phyloP scores from a whole-genome alignment of 306 rosid genomes.

The Trifolium repens region DNA sequence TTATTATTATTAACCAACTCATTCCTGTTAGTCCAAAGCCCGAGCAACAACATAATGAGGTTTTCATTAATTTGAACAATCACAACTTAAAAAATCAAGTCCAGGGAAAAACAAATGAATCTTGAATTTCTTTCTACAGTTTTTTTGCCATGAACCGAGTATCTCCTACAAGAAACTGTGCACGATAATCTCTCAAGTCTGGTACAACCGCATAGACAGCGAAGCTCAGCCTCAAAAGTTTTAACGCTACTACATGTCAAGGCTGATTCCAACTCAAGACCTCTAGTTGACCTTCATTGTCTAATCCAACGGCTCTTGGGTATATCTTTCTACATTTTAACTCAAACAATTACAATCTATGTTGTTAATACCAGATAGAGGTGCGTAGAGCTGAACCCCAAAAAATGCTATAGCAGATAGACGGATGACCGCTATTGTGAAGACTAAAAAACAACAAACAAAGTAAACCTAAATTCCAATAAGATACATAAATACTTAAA shows the following conservation, averaged over 20 bases:
- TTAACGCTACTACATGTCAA: background rate
- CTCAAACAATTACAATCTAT: background rate
- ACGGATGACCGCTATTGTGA: no score
- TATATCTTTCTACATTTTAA: background rate
- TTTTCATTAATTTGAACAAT: background rate
- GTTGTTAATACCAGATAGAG: no score
- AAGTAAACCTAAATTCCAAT: no score
- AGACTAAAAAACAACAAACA: no score
- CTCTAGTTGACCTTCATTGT: background rate
- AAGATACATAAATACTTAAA: no score
- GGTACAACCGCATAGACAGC: background rate
- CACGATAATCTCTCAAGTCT: background rate
- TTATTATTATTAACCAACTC: background rate
- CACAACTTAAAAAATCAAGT: slow-evolving; percentile 3
- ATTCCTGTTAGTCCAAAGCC: slow-evolving; percentile 16
- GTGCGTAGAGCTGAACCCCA: no score
- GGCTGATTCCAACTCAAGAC: background rate
- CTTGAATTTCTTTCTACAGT: background rate
- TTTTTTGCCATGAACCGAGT: background rate
- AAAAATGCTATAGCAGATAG: no score
- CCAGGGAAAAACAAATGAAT: slow-evolving; percentile 2
- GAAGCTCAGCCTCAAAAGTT: background rate
- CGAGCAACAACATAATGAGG: background rate
- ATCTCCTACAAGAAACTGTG: background rate
- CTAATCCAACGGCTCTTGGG: background rate